Conservation (phyloP, 2,329 filamentous ascomycete species). For the Thelonectria blattea region DNA sequence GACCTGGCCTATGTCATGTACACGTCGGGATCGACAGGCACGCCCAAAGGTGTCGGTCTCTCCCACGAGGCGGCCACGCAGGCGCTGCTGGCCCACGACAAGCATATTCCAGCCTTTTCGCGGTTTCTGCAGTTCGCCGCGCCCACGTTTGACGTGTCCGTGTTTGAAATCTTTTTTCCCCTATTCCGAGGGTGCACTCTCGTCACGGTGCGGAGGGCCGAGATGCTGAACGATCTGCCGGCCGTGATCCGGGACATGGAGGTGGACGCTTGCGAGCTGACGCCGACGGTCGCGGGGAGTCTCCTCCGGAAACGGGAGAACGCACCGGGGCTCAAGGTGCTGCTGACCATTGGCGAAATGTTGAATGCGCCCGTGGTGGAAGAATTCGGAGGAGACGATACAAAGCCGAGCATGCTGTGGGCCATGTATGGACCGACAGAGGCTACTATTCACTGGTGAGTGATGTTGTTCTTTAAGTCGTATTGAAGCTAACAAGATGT, state of each 20-base stretch:
- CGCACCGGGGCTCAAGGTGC: constrained; percentile 70
- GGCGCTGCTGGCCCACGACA: constrained; percentile 80
- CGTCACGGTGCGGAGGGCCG: constrained; percentile 70
- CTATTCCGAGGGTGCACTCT: constrained; percentile 76
- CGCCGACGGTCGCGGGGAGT: constrained; percentile 84
- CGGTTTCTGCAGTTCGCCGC: constrained; percentile 92
- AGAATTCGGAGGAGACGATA: constrained; percentile 73
- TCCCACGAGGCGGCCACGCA: constrained; percentile 83
- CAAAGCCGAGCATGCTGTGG: constrained; percentile 71
- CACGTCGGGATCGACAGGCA: constrained; percentile 87
- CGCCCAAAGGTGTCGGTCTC: constrained; percentile 85
- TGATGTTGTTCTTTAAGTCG: neutral
- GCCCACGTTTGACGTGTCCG: constrained; percentile 91
- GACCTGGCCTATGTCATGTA: constrained; percentile 89
- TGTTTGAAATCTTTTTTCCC: constrained; percentile 95
- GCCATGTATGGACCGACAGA: constrained; percentile 97
- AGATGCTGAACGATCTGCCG: constrained; percentile 78
- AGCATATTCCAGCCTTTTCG: constrained; percentile 75
- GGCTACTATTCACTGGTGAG: constrained; percentile 82
- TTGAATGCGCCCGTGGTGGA: constrained; percentile 76
- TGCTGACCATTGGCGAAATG: constrained; percentile 94
- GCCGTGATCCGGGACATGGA: constrained; percentile 66
- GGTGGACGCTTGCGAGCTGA: constrained; percentile 86
- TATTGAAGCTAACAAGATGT: constrained; percentile 8
- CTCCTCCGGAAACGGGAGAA: constrained; percentile 71